phyloP scores from a whole-genome alignment of 2,329 filamentous ascomycete species.

The Davidsoniella australis region DNA sequence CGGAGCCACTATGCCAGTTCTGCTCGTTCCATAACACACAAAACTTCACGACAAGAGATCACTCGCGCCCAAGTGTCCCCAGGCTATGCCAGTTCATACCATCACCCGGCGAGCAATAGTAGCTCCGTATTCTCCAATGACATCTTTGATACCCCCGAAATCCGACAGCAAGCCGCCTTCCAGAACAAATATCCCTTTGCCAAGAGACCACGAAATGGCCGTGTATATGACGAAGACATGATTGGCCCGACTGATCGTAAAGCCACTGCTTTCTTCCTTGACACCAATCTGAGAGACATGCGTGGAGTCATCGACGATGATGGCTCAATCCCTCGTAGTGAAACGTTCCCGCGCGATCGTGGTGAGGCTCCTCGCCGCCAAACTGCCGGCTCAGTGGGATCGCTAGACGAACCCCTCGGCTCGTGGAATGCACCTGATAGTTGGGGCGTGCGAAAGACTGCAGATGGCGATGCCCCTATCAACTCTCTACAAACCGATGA shows the following conservation, averaged over 20 bases:
- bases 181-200: constrained; percentile 47
- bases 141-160: constrained; percentile 15
- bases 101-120: constrained; percentile 1
- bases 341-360: constrained; percentile 4
- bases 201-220: constrained; percentile 34
- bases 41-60: constrained; percentile 27
- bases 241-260: constrained; percentile 43
- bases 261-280: constrained; percentile 55
- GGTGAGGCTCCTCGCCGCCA: neutral
- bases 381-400: constrained; percentile 7
- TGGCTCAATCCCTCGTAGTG: neutral
- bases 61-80: constrained; percentile 23
- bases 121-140: constrained; percentile 9
- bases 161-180: constrained; percentile 22
- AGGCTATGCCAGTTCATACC: constrained; percentile 6
- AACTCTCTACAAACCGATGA: constrained; percentile 46
- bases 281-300: constrained; percentile 82
- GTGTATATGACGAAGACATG: constrained; percentile 37
- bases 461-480: constrained; percentile 47
- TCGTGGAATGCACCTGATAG: constrained; percentile 91
- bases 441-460: constrained; percentile 71
- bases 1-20: constrained; percentile 4
- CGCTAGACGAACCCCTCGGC: constrained; percentile 27
- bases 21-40: constrained; percentile 24
- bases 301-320: constrained; percentile 34